Evolutionary conservation across 208 protist genomes (phyloP).

Genomic region (Wallacemonas sp.): DNA sequence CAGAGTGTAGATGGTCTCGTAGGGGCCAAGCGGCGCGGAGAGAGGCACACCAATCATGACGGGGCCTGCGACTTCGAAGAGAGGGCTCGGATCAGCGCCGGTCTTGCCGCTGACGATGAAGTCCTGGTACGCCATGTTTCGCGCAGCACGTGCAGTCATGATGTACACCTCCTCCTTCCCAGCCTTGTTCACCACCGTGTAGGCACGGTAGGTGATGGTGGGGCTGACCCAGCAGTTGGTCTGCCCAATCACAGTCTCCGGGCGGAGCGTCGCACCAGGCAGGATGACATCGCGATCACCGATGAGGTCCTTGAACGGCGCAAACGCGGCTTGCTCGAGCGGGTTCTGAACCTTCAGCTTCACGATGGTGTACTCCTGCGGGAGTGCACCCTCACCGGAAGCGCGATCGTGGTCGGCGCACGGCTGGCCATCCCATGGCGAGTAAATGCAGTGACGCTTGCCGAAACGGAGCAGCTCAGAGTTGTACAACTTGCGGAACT

Average conservation of each 20-base stretch:
- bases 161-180: slow-evolving; percentile 94
- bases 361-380: slow-evolving; percentile 98
- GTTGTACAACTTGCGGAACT: slow-evolving; percentile 93
- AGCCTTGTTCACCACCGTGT: slow-evolving; percentile 71
- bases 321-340: slow-evolving; percentile 61
- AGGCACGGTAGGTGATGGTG: slow-evolving; percentile 96
- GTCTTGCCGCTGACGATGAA: slow-evolving; percentile 87
- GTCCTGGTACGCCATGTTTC: slow-evolving; percentile 97
- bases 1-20: slow-evolving; percentile 95
- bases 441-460: slow-evolving; percentile 98
- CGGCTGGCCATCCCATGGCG: slow-evolving; percentile 97
- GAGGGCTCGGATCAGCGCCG: slow-evolving; percentile 47
- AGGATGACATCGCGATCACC: slow-evolving; percentile 91
- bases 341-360: slow-evolving; percentile 95
- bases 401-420: slow-evolving; percentile 99
- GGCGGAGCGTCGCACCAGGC: slow-evolving; percentile 98
- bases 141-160: slow-evolving; percentile 93
- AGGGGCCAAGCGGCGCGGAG: slow-evolving; percentile 85
- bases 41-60: slow-evolving; percentile 95
- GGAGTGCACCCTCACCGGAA: slow-evolving; percentile 96
- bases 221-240: slow-evolving; percentile 99
- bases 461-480: slow-evolving; percentile 96
- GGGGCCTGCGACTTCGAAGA: slow-evolving; percentile 91
- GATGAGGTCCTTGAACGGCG: slow-evolving; percentile 60
- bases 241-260: slow-evolving; percentile 99